Evolutionary conservation across 306 rosid genomes (phyloP), one percentile per base, ranked within the genome.

Genomic region (Cicer judaicum): DNA sequence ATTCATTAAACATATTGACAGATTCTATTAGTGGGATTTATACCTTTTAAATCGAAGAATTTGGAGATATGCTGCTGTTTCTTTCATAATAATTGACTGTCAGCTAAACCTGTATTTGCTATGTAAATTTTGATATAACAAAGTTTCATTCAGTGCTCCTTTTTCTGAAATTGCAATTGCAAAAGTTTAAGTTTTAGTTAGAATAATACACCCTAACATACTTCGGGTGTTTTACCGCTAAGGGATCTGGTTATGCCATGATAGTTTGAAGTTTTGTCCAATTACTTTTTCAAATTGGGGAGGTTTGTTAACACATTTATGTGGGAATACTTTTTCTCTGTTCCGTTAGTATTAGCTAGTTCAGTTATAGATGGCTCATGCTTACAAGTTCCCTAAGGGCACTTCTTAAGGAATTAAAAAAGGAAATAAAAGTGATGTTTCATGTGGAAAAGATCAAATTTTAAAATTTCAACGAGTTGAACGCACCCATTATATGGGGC

Each of bases 21-120:
- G 61, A 68, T 74, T 80, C 72, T 52, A 18, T 62, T 73, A 19
- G 12, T 60, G 64, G 64, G 64, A 43, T 59, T 70, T 76, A 19
- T 43, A 11, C 44, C 65, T 60, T 60, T 59, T 29, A 64, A 55
- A 57, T 36, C 18, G 14, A 6, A 66, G 34, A 59, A 38, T 61
- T 36, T 12, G 52, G 24, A 64, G 67, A 57, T 41, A 41, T 21
- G 12, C 9, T n/a, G 7, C 46, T 3, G n/a, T 62, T 36, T 72
- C 61, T 73, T 77, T 2, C 7, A 21, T 60, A 67, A 24, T 29
- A 29, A 15, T 64, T 57, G 34, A 21, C 55, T 68, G 21, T 49
- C 50, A 67, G 63, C 57, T 0, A 62, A 68, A 12, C 38, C 29
- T 53, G 49, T 66, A n/a, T 64, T 49, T 74, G 39, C 44, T 73